Percentiles rank a stretch among this genome's conserved stretches.
Evolutionary conservation across 345 rosid species (phyloP).

Genomic region (Fremontodendron californicum): DNA sequence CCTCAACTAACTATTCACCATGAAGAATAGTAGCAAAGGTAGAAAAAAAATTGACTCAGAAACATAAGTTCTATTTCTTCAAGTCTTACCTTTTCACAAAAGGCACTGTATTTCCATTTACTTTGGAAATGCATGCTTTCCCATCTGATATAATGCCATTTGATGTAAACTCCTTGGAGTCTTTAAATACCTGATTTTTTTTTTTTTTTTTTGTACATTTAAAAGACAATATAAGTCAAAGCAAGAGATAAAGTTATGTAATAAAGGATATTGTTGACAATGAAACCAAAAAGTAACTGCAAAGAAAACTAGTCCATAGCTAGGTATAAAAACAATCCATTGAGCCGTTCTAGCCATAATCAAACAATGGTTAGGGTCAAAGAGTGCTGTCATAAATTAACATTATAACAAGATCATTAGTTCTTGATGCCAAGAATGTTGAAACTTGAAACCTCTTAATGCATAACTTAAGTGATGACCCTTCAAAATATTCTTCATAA

Average conservation of each 20-base stretch:
- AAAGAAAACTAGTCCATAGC: background rate
- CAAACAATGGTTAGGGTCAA: background rate
- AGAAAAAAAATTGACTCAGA: background rate
- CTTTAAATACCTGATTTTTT: constrained; percentile 26
- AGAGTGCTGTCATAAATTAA: background rate
- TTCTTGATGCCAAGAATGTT: background rate
- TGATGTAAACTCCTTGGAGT: constrained; percentile 9
- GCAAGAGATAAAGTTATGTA: background rate
- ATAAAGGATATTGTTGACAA: background rate
- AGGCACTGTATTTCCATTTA: constrained; percentile 19
- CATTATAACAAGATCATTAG: background rate
- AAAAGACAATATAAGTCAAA: constrained; percentile 9
- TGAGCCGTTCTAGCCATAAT: background rate
- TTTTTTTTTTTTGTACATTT: too few relatives aligned
- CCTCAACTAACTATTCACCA: background rate
- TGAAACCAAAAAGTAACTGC: background rate
- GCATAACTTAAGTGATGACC: background rate
- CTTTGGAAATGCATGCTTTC: constrained; percentile 12
- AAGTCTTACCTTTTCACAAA: constrained; percentile 36
- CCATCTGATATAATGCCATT: constrained; percentile 11
- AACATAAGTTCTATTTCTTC: background rate
- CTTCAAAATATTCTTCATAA: background rate
- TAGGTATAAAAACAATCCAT: background rate
- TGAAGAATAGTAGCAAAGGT: background rate
- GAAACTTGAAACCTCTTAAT: background rate